Conservation (phyloP, 768 basidiomycete genomes). For the Boletus insuetus region DNA sequence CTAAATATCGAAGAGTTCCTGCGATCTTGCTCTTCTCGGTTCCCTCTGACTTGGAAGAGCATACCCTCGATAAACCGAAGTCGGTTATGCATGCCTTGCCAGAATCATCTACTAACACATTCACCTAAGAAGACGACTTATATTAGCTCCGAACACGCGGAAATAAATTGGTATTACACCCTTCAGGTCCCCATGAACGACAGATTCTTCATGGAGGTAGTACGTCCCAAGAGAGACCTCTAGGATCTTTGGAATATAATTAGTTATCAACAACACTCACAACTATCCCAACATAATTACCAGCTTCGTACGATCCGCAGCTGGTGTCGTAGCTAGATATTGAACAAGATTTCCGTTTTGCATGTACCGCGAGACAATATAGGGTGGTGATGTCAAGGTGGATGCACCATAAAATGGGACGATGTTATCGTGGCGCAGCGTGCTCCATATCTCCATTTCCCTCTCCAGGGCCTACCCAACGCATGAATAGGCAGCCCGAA, state of each 20-base stretch:
- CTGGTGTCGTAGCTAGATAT: background rate
- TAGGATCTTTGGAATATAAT: background rate
- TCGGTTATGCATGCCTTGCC: slow-evolving; percentile 32
- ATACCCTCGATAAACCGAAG: slow-evolving; percentile 32
- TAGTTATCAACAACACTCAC: background rate
- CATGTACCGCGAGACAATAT: slow-evolving; percentile 12
- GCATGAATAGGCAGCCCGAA: background rate
- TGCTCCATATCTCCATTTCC: slow-evolving; percentile 13
- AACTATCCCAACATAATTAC: background rate
- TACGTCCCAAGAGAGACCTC: slow-evolving; percentile 14
- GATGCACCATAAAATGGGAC: slow-evolving; percentile 14
- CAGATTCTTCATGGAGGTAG: slow-evolving; percentile 12
- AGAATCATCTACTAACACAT: slow-evolving; percentile 32
- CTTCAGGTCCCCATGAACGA: slow-evolving; percentile 33
- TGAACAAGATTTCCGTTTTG: slow-evolving; percentile 3
- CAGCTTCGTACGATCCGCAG: background rate
- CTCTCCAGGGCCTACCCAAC: background rate
- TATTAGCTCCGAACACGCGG: background rate
- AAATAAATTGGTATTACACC: slow-evolving; percentile 12
- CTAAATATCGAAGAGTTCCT: slow-evolving; percentile 32
- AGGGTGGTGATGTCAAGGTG: background rate
- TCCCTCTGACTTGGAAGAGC: slow-evolving; percentile 12
- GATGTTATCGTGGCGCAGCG: slow-evolving; percentile 8
- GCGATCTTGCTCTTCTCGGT: slow-evolving; percentile 19
- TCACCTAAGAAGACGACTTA: slow-evolving; percentile 18